phyloP scores from a whole-genome alignment of 2,329 filamentous ascomycete species.

The Aureobasidium sp. region DNA sequence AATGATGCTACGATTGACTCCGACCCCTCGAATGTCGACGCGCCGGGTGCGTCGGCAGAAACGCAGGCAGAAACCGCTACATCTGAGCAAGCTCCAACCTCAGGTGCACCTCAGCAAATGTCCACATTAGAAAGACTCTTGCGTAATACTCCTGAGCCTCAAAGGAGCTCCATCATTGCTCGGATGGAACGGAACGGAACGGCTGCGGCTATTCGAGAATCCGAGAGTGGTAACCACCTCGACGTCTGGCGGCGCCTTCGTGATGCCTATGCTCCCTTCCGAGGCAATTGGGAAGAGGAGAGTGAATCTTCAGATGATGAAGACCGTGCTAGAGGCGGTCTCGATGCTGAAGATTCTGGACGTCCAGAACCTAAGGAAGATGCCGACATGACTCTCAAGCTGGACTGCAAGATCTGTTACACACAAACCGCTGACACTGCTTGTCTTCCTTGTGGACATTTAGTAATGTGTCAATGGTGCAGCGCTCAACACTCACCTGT shows the following conservation, averaged over 20 bases:
- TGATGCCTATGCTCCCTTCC: constrained; percentile 10
- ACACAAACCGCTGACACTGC: constrained; percentile 46
- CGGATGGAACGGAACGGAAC: constrained; percentile 15
- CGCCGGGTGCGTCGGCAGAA: not conserved
- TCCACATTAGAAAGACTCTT: constrained; percentile 9
- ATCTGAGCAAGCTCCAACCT: not conserved
- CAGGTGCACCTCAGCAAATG: not conserved
- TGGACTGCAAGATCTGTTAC: constrained; percentile 49
- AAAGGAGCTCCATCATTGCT: constrained; percentile 14
- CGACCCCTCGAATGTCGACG: not conserved
- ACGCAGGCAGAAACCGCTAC: not conserved
- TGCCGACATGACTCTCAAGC: constrained; percentile 42
- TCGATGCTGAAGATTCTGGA: constrained; percentile 40
- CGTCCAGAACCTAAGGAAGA: constrained; percentile 43
- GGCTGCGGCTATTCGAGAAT: constrained; percentile 4
- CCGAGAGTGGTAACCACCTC: not conserved
- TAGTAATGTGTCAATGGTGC: constrained; percentile 50
- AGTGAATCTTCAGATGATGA: constrained; percentile 21
- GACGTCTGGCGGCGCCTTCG: constrained; percentile 14
- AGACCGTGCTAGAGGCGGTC: constrained; percentile 24
- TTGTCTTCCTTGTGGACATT: constrained; percentile 48
- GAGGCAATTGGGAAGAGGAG: constrained; percentile 11
- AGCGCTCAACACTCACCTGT: constrained; percentile 44
- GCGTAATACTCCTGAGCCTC: constrained; percentile 13
- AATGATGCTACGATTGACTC: not conserved